Evolutionary conservation across 768 basidiomycete species (phyloP).

Genomic region (Tylopilus vinaceipallidus): DNA sequence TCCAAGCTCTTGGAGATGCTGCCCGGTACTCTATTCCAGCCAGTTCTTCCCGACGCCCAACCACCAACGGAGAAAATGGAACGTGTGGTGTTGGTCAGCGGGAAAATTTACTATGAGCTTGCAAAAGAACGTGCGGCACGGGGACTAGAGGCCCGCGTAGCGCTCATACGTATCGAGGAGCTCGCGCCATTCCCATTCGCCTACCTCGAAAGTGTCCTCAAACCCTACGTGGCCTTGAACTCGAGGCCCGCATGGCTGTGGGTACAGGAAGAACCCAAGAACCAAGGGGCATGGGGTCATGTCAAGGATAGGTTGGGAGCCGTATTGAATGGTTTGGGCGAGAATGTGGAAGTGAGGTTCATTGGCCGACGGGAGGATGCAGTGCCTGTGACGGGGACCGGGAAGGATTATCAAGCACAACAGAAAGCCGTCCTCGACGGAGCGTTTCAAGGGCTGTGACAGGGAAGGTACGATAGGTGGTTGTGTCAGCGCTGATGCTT

Average conservation of each 20-base stretch:
- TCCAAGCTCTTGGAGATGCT: conserved; percentile 64
- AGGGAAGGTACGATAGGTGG: conserved; percentile 1
- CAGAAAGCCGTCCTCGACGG: conserved; percentile 58
- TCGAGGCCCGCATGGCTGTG: conserved; percentile 44
- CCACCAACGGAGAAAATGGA: conserved; percentile 40
- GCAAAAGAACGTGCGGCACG: conserved; percentile 59
- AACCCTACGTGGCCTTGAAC: conserved; percentile 44
- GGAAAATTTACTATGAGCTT: conserved; percentile 89
- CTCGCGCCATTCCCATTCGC: conserved; percentile 84
- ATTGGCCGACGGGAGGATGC: conserved; percentile 70
- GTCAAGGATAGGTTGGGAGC: conserved; percentile 54
- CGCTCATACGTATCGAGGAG: conserved; percentile 80
- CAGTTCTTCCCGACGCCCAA: conserved; percentile 56
- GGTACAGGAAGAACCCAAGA: conserved; percentile 87
- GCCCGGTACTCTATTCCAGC: conserved; percentile 59
- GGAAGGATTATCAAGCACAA: conserved; percentile 63
- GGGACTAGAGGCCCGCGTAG: conserved; percentile 49
- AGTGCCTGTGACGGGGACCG: conserved; percentile 75
- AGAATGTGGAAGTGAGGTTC: conserved; percentile 43
- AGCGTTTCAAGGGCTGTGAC: conserved; percentile 51
- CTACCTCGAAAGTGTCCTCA: conserved; percentile 45
- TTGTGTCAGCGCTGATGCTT: neutral
- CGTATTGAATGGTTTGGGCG: conserved; percentile 45
- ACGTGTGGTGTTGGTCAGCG: conserved; percentile 72
- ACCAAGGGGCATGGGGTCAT: conserved; percentile 81